phyloP scores from a whole-genome alignment of 2,329 filamentous ascomycete species.

The Aotearoamyces nothofagi region DNA sequence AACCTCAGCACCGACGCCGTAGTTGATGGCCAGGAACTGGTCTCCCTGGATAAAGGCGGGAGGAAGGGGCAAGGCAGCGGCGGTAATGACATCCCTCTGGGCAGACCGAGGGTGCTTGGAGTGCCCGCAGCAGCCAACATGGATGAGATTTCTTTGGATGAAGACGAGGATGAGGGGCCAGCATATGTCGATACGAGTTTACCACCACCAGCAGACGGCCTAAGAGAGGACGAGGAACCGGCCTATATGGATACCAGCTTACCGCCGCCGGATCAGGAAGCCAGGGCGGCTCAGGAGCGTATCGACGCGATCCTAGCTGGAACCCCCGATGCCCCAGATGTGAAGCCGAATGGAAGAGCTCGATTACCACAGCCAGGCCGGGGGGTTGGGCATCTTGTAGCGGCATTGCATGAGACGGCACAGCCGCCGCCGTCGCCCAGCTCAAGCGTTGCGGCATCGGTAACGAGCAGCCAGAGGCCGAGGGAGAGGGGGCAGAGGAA shows the following conservation, averaged over 20 bases:
- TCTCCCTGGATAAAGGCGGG: slow-evolving; percentile 15
- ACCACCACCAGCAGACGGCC: slow-evolving; percentile 2
- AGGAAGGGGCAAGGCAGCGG: slow-evolving; percentile 19
- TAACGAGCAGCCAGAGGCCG: slow-evolving; percentile 7
- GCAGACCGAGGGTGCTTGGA: slow-evolving; percentile 14
- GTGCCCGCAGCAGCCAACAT: slow-evolving; percentile 2
- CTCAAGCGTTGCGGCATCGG: slow-evolving; percentile 6
- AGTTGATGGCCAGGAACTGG: slow-evolving; percentile 22
- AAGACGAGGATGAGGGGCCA: slow-evolving; percentile 6
- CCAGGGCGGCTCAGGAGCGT: slow-evolving; percentile 10
- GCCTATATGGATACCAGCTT: slow-evolving; percentile 4
- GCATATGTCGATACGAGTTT: slow-evolving; percentile 4
- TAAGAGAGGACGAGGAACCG: slow-evolving; percentile 1
- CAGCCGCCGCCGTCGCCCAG: slow-evolving; percentile 2
- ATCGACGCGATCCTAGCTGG: slow-evolving; percentile 10
- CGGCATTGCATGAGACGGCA: slow-evolving; percentile 2
- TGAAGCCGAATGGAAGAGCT: not conserved
- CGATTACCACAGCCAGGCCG: slow-evolving; percentile 1
- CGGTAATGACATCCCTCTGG: slow-evolving; percentile 17
- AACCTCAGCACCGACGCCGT: slow-evolving; percentile 39
- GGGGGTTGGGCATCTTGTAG: not conserved
- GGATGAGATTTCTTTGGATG: slow-evolving; percentile 12
- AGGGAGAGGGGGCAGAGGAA: slow-evolving; percentile 23
- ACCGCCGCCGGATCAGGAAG: slow-evolving; percentile 9
- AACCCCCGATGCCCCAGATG: slow-evolving; percentile 1